Evolutionary conservation across 2,329 filamentous ascomycete genomes (phyloP).

Genomic region (Fusarium verticillioides): DNA sequence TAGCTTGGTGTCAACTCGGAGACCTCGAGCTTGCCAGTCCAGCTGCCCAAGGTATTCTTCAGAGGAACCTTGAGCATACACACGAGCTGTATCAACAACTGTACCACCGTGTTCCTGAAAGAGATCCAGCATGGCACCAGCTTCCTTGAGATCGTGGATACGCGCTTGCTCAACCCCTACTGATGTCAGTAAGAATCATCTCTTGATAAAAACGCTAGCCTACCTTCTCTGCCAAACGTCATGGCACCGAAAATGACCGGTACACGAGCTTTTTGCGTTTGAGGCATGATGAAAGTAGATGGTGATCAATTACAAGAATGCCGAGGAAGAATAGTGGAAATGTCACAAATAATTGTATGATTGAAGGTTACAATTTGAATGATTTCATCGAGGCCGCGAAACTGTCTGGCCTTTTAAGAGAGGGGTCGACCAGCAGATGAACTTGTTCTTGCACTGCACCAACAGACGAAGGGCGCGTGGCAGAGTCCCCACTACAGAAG

Average conservation of each 20-base stretch:
- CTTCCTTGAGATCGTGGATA: not conserved
- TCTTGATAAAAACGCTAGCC: fast-evolving
- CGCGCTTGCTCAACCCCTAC: conserved; percentile 5
- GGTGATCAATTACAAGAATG: not conserved
- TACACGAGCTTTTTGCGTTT: not conserved
- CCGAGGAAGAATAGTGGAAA: fast-evolving
- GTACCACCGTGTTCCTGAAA: not conserved
- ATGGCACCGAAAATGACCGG: conserved; percentile 3
- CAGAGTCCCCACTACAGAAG: not conserved
- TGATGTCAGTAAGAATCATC: not conserved
- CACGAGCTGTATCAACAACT: not conserved
- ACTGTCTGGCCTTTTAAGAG: not conserved
- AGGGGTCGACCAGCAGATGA: not conserved
- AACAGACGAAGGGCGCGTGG: not conserved
- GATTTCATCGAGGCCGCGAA: not conserved
- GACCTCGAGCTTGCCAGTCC: not conserved
- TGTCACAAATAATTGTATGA: not conserved
- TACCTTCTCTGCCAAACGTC: conserved; percentile 3
- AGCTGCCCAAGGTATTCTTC: conserved; percentile 6
- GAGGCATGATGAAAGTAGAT: not conserved
- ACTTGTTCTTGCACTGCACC: not conserved
- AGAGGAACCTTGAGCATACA: not conserved
- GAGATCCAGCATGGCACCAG: not conserved
- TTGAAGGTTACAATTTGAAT: not conserved
- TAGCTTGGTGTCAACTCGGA: not conserved